These are phyloP conservation scores for Xerocomellus chrysenteron DNA, from an alignment of 768 basidiomycete species.

Conservation along the genomic window DNA sequence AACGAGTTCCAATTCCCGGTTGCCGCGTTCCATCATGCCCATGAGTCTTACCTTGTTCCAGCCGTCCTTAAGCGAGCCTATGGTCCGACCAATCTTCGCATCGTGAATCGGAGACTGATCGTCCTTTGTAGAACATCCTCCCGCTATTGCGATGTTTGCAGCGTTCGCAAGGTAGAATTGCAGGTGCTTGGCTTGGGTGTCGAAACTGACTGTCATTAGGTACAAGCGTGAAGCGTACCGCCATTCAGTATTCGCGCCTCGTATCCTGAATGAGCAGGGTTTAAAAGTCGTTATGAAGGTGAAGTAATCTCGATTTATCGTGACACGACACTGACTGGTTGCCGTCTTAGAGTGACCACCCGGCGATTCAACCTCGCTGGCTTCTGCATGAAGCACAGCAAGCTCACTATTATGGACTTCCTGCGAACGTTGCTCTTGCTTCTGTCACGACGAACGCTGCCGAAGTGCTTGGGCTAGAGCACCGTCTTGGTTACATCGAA, in stretches of 20 bases:
- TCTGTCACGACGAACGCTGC: constrained; percentile 78
- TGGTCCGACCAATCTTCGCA: constrained; percentile 33
- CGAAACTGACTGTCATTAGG: constrained; percentile 20
- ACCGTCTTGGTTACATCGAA: constrained; percentile 77
- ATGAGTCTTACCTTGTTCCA: constrained; percentile 80
- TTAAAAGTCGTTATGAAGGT: constrained; percentile 55
- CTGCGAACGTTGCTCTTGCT: constrained; percentile 64
- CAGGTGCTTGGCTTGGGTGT: background rate
- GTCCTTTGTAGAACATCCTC: constrained; percentile 41
- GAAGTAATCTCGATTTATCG: background rate
- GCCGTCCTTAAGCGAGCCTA: constrained; percentile 69
- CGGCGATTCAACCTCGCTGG: constrained; percentile 65
- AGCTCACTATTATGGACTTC: constrained; percentile 78
- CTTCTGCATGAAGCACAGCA: constrained; percentile 84
- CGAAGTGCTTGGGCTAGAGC: constrained; percentile 67
- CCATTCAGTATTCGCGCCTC: constrained; percentile 57
- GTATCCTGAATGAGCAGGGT: constrained; percentile 49
- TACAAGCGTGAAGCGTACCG: constrained; percentile 60
- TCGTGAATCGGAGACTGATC: background rate
- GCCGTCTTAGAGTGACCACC: constrained; percentile 60
- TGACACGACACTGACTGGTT: background rate
- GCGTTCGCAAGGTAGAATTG: constrained; percentile 41
- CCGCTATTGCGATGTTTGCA: constrained; percentile 74
- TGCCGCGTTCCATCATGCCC: constrained; percentile 76
- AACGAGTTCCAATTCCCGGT: constrained; percentile 82